Conservation (phyloP, 176 grass and related monocot genomes). For the Metroxylon sagu region DNA sequence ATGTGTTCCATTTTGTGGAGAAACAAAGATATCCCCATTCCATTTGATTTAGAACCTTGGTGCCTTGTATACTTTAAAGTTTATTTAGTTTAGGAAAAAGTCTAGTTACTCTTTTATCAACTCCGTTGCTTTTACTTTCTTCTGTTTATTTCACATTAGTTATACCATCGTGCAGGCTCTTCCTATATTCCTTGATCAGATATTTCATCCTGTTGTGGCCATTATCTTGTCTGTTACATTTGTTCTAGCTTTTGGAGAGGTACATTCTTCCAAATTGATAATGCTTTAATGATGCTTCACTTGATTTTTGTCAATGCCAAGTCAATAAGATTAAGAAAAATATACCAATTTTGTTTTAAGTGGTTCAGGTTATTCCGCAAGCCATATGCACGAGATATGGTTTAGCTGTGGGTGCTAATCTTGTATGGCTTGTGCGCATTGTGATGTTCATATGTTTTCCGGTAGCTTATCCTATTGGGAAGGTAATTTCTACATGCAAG, state of each 20-base stretch:
- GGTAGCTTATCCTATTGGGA: conserved; percentile 93
- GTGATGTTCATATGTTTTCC: conserved; percentile 89
- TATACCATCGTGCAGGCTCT: conserved; percentile 51
- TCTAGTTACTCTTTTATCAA: conserved; percentile 5
- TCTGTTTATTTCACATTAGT: background rate
- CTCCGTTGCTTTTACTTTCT: background rate
- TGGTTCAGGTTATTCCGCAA: conserved; percentile 92
- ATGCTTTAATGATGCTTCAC: conserved; percentile 7
- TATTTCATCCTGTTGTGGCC: conserved; percentile 97
- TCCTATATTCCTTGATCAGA: conserved; percentile 91
- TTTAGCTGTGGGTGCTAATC: conserved; percentile 88
- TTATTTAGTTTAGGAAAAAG: too few species aligned
- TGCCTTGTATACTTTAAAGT: too few species aligned
- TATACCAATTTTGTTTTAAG: conserved; percentile 15
- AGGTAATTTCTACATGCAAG: conserved; percentile 39
- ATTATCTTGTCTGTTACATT: conserved; percentile 96
- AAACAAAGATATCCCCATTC: too few species aligned
- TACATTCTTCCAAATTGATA: conserved; percentile 21
- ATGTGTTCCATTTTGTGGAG: too few species aligned
- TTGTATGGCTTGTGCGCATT: conserved; percentile 94
- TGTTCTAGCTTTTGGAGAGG: conserved; percentile 97
- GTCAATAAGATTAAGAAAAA: background rate
- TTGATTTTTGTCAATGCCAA: too few species aligned
- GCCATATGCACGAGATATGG: conserved; percentile 99
- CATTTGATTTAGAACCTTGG: too few species aligned